Evolutionary conservation across 805 yeast genomes (phyloP).

Genomic region (Pichia exigua): DNA sequence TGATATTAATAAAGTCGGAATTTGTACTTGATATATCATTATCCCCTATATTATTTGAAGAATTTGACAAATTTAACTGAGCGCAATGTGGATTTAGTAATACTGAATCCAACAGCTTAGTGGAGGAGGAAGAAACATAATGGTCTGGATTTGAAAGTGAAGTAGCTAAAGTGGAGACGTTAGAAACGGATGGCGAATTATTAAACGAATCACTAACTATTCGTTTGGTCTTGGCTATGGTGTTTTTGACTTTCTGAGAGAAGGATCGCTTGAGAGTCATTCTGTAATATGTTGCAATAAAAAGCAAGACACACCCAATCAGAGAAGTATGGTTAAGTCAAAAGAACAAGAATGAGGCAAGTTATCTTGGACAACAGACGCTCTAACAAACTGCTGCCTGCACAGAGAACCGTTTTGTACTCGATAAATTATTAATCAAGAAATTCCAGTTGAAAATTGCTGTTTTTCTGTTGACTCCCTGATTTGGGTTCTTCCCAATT

Average conservation of each 20-base stretch:
- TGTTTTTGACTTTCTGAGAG: conserved; percentile 12
- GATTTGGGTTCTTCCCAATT: neutral
- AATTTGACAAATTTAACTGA: neutral
- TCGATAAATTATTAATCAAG: neutral
- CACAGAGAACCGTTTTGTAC: neutral
- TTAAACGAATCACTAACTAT: conserved; percentile 1
- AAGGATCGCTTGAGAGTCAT: conserved; percentile 15
- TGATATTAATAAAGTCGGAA: neutral
- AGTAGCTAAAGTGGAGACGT: neutral
- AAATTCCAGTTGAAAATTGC: neutral
- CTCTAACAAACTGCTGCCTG: neutral
- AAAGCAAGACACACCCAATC: neutral
- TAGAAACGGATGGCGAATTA: neutral
- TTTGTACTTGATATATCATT: neutral
- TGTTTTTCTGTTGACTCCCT: neutral
- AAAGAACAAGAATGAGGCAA: neutral
- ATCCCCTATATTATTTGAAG: neutral
- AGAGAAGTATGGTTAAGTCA: no score
- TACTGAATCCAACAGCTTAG: neutral
- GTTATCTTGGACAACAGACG: neutral
- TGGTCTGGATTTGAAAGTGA: neutral
- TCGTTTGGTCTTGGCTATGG: conserved; percentile 13
- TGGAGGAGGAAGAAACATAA: neutral
- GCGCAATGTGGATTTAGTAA: neutral
- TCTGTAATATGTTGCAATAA: neutral